Base-by-base conservation (phyloP, 2,329 filamentous ascomycete species). In the Cephalotrichum gorgonifer region DNA sequence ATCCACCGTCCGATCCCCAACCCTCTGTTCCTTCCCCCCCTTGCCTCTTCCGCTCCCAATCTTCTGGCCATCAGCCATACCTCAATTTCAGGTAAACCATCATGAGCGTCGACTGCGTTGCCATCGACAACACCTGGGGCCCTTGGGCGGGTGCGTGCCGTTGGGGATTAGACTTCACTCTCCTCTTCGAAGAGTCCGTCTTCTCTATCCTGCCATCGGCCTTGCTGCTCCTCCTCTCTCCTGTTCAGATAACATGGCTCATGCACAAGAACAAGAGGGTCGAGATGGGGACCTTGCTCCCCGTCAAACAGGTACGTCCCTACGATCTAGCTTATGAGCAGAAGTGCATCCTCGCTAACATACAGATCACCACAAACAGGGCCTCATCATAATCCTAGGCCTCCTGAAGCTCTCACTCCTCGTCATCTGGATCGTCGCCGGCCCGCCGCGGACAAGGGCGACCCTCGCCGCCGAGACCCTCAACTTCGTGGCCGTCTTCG, bases 141-240 rank as follows among this genome's bases (percentile, higher is more conserved):
- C 41, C 41, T 8, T 43, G 41, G 41, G 41, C 41, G 4, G 41
- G 41, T 11, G 12, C 12, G 12, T 67, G 69, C 17, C 66, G 69
- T 20, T 62, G 67, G 35, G 59, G 68, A 15, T 72, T 72, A 49
- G 76, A 79, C 57, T 71, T 76, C 43, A 72, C 70, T 3, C 58
- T 78, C 14, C 66, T 71, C n/a, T 65, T 78, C 43, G 63, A 68
- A 52, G 62, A 67, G 23, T 62, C 58, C 27, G 54, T 67, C 43
- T 58, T 68, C 35, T 55, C 60, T 31, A 56, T 64, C 8, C 52
- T 56, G 2, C 65, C 64, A 2, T 60, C 61, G 8, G 55, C 54
- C 14, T 35, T 63, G 31, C 54, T 67, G 8, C 46, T 68, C 5
- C 23, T 66, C 8, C 53, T 54, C 4, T 62, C 55, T 1, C 65